Percentiles rank a stretch among this genome's conserved stretches.
Conservation (phyloP, 192 early-diverging fungal genomes). For the Coemansia sp. region DNA sequence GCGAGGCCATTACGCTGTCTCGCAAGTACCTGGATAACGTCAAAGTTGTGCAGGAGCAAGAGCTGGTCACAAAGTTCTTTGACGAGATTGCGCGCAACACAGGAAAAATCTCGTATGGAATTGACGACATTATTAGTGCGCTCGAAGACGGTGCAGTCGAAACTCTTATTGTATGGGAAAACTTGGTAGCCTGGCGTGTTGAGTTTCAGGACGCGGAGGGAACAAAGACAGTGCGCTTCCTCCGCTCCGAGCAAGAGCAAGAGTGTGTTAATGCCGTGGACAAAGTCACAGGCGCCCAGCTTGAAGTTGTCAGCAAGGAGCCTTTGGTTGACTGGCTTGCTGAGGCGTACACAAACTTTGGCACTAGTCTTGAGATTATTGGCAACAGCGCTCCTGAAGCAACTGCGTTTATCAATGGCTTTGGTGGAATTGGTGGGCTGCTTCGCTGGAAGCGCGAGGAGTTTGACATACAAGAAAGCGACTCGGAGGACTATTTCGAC, state of each 20-base stretch:
- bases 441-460: conserved; percentile 97
- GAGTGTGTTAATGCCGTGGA: conserved; percentile 71
- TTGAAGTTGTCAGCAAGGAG: conserved; percentile 79
- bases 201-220: conserved; percentile 75
- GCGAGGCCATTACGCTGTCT: conserved; percentile 93
- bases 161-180: conserved; percentile 96
- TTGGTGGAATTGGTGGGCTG: conserved; percentile 96
- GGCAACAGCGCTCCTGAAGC: conserved; percentile 96
- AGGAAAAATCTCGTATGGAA: conserved; percentile 94
- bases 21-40: conserved; percentile 91
- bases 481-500: conserved; percentile 72
- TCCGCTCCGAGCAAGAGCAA: conserved; percentile 85
- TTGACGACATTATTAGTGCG: conserved; percentile 94
- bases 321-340: conserved; percentile 96
- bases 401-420: conserved; percentile 96
- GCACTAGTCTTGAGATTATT: conserved; percentile 89
- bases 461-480: conserved; percentile 66
- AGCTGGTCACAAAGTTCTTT: conserved; percentile 94
- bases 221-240: conserved; percentile 67
- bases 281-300: conserved; percentile 65
- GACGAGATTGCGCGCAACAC: conserved; percentile 96
- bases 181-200: conserved; percentile 79
- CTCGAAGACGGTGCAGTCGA: conserved; percentile 98
- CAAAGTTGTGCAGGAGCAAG: conserved; percentile 99
- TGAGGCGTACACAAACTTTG: conserved; percentile 96